Base-by-base conservation (phyloP, 106 monocot species). In the Dendrobium catenatum region DNA sequence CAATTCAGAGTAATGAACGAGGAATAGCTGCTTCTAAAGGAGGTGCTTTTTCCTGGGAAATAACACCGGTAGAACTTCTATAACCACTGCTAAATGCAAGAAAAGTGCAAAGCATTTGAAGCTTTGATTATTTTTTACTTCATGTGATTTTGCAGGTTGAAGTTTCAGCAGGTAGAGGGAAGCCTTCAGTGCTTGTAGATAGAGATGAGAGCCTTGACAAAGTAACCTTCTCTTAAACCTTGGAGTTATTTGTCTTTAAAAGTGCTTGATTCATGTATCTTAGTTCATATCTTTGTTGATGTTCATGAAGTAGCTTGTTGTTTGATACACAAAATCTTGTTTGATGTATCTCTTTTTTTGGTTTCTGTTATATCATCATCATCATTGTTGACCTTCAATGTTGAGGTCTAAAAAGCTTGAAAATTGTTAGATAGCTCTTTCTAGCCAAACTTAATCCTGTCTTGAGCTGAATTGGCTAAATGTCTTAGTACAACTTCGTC, bases 21-120 rank as follows among this genome's bases (percentile, higher is more conserved):
- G 96, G 96, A 75, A 94, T 96, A 79, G 83, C 90, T 89, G 91
- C 96, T 82, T 79, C 83, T 55, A 83, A 94, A 73, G 81, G 85
- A 75, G 90, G 92, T 83, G 90, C 86, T 55, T 96, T 96, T 85
- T 66, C 94, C 49, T 96, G 96, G 96, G 94, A 96, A 87, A 94
- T 96, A 77, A 84, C 81, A 84, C 96, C 96, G 59, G 96, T 96
- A 24, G 78, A 81, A 78, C 59, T 79, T 79, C 26, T 78, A 16
- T 13, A 27, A 5, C 55, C 67, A 9, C 43, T 79, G 9, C 47
- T 48, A 76, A 68, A 42, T 49, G 22, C 5, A 24, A 27, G 49
- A 0, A 11, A 74, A 42, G 49, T 48, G 24, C 7, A 51, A 4
- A 49, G 19, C 47, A 49, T 51, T 76, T 47, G 76, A 51, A 48